Evolutionary conservation across 2,329 filamentous ascomycete species (phyloP).

Genomic region (Teratosphaeria viscida): DNA sequence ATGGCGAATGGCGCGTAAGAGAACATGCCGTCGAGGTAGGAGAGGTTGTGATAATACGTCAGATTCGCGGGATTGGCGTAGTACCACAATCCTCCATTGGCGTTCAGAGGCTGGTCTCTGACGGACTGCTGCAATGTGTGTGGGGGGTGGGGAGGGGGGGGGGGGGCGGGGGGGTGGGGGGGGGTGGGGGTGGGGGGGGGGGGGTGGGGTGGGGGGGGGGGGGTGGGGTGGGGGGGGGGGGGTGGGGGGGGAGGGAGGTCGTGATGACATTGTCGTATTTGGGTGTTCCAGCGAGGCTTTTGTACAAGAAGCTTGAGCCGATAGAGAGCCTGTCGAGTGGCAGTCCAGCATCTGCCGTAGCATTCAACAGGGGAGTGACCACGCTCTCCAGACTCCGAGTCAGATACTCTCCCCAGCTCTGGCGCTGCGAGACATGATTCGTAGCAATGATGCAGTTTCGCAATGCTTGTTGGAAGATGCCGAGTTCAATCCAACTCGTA

Average conservation of each 20-base stretch:
- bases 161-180: too few relatives aligned
- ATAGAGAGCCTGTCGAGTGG: slow-evolving; percentile 24
- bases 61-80: slow-evolving; percentile 18
- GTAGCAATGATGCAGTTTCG: slow-evolving; percentile 10
- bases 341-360: slow-evolving; percentile 11
- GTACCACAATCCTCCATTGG: slow-evolving; percentile 26
- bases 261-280: slow-evolving; percentile 4
- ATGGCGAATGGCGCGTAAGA: slow-evolving; percentile 37
- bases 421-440: slow-evolving; percentile 6
- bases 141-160: too few relatives aligned
- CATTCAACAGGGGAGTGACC: slow-evolving; percentile 11
- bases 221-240: too few relatives aligned
- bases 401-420: slow-evolving; percentile 8
- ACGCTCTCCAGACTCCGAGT: slow-evolving; percentile 14
- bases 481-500: slow-evolving; percentile 21
- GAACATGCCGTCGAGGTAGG: slow-evolving; percentile 46
- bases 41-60: slow-evolving; percentile 39
- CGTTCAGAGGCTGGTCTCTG: slow-evolving; percentile 20
- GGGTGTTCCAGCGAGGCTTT: slow-evolving; percentile 10
- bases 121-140: slow-evolving; percentile 22
- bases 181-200: too few relatives aligned
- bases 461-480: slow-evolving; percentile 26
- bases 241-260: too few relatives aligned
- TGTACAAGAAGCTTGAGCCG: slow-evolving; percentile 18
- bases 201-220: too few relatives aligned